Percentiles rank a stretch among this genome's conserved stretches.
These are phyloP conservation scores for Punctularia strigosozonata DNA, from an alignment of 768 basidiomycete species.

Conservation along the genomic window DNA sequence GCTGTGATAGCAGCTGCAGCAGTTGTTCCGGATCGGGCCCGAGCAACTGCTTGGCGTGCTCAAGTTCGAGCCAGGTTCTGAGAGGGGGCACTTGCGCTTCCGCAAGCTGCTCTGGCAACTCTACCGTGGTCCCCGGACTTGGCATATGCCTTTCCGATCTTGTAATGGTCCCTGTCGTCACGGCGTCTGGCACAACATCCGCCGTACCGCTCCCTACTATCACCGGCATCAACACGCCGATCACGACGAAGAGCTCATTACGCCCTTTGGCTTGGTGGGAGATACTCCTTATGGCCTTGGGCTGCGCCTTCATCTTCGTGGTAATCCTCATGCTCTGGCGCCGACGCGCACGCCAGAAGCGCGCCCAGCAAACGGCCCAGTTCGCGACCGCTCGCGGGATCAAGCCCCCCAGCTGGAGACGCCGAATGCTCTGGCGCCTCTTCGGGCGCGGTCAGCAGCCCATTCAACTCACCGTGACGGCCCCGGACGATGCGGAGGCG, in stretches of 20 bases:
- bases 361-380: constrained; percentile 50
- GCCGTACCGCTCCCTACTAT: constrained; percentile 38
- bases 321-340: constrained; percentile 59
- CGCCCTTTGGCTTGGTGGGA: constrained; percentile 66
- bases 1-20: constrained; percentile 68
- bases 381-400: constrained; percentile 54
- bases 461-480: constrained; percentile 2
- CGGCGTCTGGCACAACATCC: constrained; percentile 29
- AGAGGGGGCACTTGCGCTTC: constrained; percentile 51
- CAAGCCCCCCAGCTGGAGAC: constrained; percentile 40
- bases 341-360: constrained; percentile 53
- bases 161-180: constrained; percentile 36
- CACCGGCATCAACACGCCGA: constrained; percentile 47
- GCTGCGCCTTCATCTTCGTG: constrained; percentile 69
- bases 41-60: constrained; percentile 63
- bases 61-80: constrained; percentile 50
- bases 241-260: constrained; percentile 14
- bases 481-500: constrained; percentile 14
- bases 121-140: constrained; percentile 52
- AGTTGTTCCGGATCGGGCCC: constrained; percentile 65
- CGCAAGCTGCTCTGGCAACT: constrained; percentile 45
- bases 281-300: constrained; percentile 73
- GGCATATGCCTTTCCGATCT: constrained; percentile 76
- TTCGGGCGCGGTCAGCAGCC: constrained; percentile 26
- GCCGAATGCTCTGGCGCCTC: no score